phyloP scores from a whole-genome alignment of 2,329 filamentous ascomycete genomes.

The Cordyceps farinosa region DNA sequence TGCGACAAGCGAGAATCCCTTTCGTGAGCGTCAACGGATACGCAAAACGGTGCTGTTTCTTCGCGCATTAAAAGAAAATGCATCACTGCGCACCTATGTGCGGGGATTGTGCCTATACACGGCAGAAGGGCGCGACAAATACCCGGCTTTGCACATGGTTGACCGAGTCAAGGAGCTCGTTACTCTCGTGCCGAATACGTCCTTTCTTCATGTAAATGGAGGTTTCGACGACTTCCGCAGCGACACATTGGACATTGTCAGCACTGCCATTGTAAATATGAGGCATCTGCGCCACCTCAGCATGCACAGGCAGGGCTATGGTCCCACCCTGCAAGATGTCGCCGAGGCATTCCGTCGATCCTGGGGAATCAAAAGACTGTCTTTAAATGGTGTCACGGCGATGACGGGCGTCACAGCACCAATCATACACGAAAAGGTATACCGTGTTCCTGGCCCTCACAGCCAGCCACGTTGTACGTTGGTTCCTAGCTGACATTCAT shows the following conservation, averaged over 20 bases:
- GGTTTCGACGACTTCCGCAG: neutral
- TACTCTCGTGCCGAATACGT: neutral
- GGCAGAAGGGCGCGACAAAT: slow-evolving; percentile 1
- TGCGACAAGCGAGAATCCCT: slow-evolving; percentile 6
- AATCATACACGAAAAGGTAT: neutral
- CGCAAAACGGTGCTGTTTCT: slow-evolving; percentile 1
- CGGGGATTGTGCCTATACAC: neutral
- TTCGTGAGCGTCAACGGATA: neutral
- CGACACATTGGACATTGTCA: neutral
- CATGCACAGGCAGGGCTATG: neutral
- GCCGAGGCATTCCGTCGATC: neutral
- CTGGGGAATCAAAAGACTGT: neutral
- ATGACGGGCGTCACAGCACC: neutral
- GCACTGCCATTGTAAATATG: neutral
- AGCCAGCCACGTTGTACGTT: neutral
- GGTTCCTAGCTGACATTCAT: neutral
- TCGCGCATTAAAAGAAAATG: neutral
- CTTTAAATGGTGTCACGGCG: neutral
- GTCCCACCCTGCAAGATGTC: slow-evolving; percentile 1
- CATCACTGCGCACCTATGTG: neutral
- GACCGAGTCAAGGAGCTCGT: neutral
- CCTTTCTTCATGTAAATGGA: neutral
- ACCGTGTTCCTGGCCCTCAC: neutral
- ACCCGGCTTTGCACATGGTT: neutral
- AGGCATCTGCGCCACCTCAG: neutral